phyloP scores from a whole-genome alignment of 192 early-diverging fungal genomes.

The Piromyces finnis region DNA sequence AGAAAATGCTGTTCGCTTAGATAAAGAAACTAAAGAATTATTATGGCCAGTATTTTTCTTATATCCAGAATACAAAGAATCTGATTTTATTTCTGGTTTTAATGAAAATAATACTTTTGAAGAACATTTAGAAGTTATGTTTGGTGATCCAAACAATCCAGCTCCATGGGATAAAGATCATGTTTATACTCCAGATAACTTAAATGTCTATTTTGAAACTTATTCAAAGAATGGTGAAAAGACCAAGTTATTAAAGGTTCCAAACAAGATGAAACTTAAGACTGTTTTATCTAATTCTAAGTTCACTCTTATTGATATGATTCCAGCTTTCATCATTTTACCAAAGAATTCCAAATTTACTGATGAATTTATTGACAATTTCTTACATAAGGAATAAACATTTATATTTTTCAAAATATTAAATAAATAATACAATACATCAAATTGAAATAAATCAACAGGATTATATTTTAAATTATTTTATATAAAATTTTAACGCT shows the following conservation, averaged over 20 bases:
- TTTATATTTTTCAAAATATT: no score
- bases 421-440: no score
- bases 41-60: constrained; percentile 76
- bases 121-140: constrained; percentile 70
- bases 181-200: constrained; percentile 44
- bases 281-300: background rate
- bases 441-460: no score
- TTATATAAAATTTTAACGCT: no score
- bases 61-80: constrained; percentile 85
- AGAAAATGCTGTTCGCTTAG: constrained; percentile 32
- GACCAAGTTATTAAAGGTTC: background rate
- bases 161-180: constrained; percentile 65
- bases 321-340: background rate
- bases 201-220: constrained; percentile 69
- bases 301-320: background rate
- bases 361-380: background rate
- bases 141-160: constrained; percentile 33
- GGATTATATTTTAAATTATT: no score
- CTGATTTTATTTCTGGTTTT: constrained; percentile 71
- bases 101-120: constrained; percentile 64
- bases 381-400: background rate
- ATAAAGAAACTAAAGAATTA: constrained; percentile 32
- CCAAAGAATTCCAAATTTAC: background rate
- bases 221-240: background rate
- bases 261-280: background rate